These are phyloP conservation scores for Onygenales sp. DNA, from an alignment of 2,329 filamentous ascomycete genomes.

Conservation along the genomic window DNA sequence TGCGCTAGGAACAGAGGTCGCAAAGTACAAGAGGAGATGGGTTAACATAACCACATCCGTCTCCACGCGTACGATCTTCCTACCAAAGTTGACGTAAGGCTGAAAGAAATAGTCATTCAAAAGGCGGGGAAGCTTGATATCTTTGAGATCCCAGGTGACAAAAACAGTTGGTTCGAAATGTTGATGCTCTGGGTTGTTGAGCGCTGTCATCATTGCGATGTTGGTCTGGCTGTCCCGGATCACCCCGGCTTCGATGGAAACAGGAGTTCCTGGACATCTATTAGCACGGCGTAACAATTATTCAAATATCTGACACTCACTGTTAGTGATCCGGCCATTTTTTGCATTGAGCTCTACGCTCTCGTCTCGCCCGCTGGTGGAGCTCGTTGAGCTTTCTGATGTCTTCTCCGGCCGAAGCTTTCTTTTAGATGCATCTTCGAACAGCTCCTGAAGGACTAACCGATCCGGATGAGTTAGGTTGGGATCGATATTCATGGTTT, in stretches of 20 bases:
- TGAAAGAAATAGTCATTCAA: constrained; percentile 44
- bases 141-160: constrained; percentile 40
- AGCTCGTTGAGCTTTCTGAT: constrained; percentile 1
- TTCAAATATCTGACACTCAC: not conserved
- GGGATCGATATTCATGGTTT: constrained; percentile 2
- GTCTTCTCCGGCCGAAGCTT: constrained; percentile 4
- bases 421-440: constrained; percentile 19
- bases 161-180: constrained; percentile 49
- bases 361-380: not conserved
- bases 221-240: constrained; percentile 17
- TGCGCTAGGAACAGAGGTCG: constrained; percentile 61
- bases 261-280: not conserved
- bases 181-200: constrained; percentile 41
- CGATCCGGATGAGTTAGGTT: constrained; percentile 28
- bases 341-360: not conserved
- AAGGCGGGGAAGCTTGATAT: constrained; percentile 30
- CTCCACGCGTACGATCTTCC: constrained; percentile 50
- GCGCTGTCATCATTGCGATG: constrained; percentile 36
- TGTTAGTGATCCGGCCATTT: not conserved
- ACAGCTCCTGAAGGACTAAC: constrained; percentile 29
- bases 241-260: not conserved
- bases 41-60: constrained; percentile 72
- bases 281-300: not conserved
- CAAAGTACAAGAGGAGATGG: constrained; percentile 63
- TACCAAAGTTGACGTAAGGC: constrained; percentile 51